Conservation (phyloP, 139 green algal species). For the Choricystis sp. region DNA sequence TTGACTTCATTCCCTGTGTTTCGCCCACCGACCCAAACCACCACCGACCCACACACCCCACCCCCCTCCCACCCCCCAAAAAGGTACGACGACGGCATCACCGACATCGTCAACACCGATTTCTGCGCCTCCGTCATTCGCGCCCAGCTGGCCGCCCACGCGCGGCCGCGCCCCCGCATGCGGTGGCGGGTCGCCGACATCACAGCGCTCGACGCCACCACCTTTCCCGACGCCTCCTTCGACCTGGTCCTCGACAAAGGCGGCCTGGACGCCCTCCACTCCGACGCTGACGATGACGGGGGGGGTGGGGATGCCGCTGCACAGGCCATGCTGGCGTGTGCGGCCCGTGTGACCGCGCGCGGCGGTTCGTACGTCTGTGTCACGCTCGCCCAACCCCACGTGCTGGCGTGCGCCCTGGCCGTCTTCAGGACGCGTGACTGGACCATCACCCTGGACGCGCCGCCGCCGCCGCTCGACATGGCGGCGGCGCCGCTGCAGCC, state of each 20-base stretch:
- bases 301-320: conserved; percentile 1
- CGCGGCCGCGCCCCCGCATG: conserved; percentile 28
- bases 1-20: no score
- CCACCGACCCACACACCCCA: no score
- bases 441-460: conserved; percentile 2
- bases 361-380: conserved; percentile 26
- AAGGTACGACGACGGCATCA: conserved; percentile 33
- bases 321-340: conserved; percentile 9
- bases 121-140: conserved; percentile 26
- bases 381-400: conserved; percentile 30
- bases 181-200: conserved; percentile 48
- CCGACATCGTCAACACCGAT: conserved; percentile 38
- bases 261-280: conserved; percentile 42
- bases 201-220: conserved; percentile 26
- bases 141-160: conserved; percentile 36
- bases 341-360: not conserved
- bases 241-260: conserved; percentile 41
- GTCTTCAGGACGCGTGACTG: no score
- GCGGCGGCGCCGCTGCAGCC: conserved; percentile 10
- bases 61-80: no score
- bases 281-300: conserved; percentile 16
- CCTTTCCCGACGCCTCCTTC: conserved; percentile 27
- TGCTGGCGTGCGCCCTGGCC: conserved; percentile 20
- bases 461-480: conserved; percentile 18
- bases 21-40: no score